Percentiles rank a stretch among this genome's conserved stretches.
phyloP scores from a whole-genome alignment of 805 yeast species.

The Pichia deserticola region DNA sequence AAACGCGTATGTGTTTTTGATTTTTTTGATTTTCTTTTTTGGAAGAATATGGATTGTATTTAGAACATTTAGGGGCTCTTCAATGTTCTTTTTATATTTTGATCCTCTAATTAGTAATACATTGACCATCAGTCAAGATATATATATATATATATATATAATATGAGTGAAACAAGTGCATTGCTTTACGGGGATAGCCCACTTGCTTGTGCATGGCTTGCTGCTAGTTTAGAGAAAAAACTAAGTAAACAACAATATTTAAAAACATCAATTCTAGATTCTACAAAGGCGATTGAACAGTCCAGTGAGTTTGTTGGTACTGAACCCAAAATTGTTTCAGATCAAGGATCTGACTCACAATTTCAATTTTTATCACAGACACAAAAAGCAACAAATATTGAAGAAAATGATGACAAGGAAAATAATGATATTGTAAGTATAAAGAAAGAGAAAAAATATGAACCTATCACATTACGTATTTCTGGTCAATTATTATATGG shows the following conservation, averaged over 20 bases:
- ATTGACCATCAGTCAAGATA: too few species aligned
- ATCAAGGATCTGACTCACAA: constrained; percentile 10
- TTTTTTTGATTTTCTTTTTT: too few species aligned
- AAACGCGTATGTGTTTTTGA: too few species aligned
- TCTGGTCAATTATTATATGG: constrained; percentile 86
- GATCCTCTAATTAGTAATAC: too few species aligned
- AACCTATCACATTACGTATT: constrained; percentile 67
- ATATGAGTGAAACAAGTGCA: not conserved
- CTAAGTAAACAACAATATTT: constrained; percentile 65
- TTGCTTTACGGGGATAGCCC: constrained; percentile 33
- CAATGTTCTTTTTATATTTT: too few species aligned
- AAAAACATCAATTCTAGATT: constrained; percentile 61
- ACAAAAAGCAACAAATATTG: not conserved
- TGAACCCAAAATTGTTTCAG: not conserved
- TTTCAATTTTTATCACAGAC: constrained; percentile 2
- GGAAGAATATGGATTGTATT: too few species aligned
- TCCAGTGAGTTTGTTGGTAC: constrained; percentile 15
- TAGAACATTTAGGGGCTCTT: too few species aligned
- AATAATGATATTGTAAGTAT: not conserved
- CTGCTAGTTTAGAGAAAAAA: constrained; percentile 79
- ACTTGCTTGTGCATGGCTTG: constrained; percentile 85
- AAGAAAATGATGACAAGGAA: not conserved
- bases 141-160: too few species aligned
- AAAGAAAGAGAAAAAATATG: constrained; percentile 21
- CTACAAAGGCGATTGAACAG: constrained; percentile 57